Base-by-base conservation (phyloP, 129 eudicot species). In the Flaveria linearis region DNA sequence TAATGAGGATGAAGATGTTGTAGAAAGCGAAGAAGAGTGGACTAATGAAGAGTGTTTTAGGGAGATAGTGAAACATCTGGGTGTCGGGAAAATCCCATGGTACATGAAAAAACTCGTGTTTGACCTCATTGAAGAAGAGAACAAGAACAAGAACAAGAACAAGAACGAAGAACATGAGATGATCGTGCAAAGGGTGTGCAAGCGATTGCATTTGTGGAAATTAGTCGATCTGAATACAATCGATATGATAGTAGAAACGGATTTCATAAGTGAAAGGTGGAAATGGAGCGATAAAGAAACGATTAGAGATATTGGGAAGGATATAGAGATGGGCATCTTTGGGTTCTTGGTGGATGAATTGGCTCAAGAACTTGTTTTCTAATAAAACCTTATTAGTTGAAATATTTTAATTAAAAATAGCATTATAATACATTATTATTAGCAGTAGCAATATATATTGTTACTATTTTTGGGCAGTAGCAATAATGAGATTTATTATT, bases 231-330 rank as follows among this genome's bases (percentile, higher is more conserved):
- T 84, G 2, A 77, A 91, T 83, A 91, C 99, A 36, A 91, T 94
- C 22, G 99, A 89, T 60, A 87, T 91, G 99, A 94, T 94, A 90
- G 84, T 94, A 3, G 96, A 82, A 42, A 75, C 85, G 74, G 99
- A 94, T 73, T 77, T 94, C 4, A 85, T 75, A 66, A 57, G 43
- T 66, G 75, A 53, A 53, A 85, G 84, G 33, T 94, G 99, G 99
- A 91, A 46, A 66, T 82, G 68, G 62, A 74, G 55, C 18, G 80
- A 72, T 70, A 63, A 67, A 17, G 87, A 81, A 72, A 79, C 78
- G 63, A 72, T 75, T 14, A 76, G 77, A 72, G 90, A 85, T 73
- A 53, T 73, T 5, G 88, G 85, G 4, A 60, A 22, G 42, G 99
- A 94, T 12, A 78, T 89, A 72, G 97, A 89, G 75, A 51, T 75